Evolutionary conservation across 495 filamentous ascomycete species (phyloP).

Genomic region (Aspergillus panamensis): DNA sequence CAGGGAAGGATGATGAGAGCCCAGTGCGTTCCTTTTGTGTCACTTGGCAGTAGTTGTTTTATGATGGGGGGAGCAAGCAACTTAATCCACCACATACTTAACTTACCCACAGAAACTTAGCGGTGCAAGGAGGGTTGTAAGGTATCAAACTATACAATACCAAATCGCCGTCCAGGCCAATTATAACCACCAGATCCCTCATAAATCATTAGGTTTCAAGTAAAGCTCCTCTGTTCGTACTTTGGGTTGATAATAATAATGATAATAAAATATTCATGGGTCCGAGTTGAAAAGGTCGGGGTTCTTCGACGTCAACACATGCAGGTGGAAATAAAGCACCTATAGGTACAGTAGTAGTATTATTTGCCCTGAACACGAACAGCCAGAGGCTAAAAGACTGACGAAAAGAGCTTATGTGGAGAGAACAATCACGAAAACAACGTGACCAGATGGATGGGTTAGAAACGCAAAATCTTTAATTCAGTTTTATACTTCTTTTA

Average conservation of each 20-base stretch:
- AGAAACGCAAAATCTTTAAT: neutral
- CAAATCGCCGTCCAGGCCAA: neutral
- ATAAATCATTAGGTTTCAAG: slow-evolving; percentile 2
- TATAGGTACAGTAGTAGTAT: neutral
- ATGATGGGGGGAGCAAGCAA: slow-evolving; percentile 2
- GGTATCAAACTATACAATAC: slow-evolving; percentile 2
- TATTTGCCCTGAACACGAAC: neutral
- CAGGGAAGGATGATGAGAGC: neutral
- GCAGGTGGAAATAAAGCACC: neutral
- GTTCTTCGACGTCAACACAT: neutral
- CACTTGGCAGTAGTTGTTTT: neutral
- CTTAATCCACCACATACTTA: neutral
- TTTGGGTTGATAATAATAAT: neutral
- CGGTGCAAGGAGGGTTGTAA: slow-evolving; percentile 19
- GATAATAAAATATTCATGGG: neutral
- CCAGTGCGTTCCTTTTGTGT: neutral
- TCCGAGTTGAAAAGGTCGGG: neutral
- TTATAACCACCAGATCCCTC: neutral
- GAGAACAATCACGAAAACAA: slow-evolving; percentile 1
- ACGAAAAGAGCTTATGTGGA: neutral
- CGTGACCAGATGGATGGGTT: neutral
- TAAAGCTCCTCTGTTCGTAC: neutral
- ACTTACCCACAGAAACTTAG: slow-evolving; percentile 8
- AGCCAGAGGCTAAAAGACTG: neutral
- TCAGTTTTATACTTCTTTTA: neutral